Evolutionary conservation across 2,329 filamentous ascomycete genomes (phyloP).

Genomic region (Alternaria angustiovoidea): DNA sequence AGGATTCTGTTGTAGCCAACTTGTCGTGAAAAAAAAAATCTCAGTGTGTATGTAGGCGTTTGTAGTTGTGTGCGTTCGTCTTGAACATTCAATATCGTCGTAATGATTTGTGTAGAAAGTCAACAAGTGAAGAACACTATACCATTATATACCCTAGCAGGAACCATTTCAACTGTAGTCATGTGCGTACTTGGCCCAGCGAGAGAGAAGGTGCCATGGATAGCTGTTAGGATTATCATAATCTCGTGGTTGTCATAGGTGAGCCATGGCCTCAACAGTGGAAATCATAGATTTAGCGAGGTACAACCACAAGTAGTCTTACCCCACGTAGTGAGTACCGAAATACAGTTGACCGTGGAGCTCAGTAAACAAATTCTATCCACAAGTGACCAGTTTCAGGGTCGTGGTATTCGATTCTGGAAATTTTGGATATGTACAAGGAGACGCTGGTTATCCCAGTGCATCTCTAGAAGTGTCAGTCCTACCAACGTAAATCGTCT

Average conservation of each 20-base stretch:
- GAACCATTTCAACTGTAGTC: not conserved
- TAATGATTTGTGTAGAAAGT: not conserved
- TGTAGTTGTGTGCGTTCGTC: not conserved
- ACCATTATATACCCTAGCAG: not conserved
- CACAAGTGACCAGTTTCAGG: not conserved
- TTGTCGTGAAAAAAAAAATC: not conserved
- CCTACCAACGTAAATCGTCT: slow-evolving; percentile 3
- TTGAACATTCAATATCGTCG: not conserved
- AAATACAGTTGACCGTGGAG: not conserved
- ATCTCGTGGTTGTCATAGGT: not conserved
- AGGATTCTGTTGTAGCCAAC: not conserved
- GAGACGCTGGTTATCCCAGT: not conserved
- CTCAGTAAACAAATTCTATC: not conserved
- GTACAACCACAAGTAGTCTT: not conserved
- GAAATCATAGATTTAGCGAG: not conserved
- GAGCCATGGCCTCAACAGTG: not conserved
- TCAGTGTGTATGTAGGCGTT: not conserved
- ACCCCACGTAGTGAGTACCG: not conserved
- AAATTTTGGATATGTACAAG: not conserved
- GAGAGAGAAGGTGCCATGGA: not conserved
- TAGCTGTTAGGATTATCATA: not conserved
- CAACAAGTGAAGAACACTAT: not conserved
- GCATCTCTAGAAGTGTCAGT: not conserved
- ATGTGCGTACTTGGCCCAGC: not conserved
- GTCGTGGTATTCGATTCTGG: not conserved